Evolutionary conservation across 2,329 filamentous ascomycete genomes (phyloP).

Genomic region (Ascosphaera apis): DNA sequence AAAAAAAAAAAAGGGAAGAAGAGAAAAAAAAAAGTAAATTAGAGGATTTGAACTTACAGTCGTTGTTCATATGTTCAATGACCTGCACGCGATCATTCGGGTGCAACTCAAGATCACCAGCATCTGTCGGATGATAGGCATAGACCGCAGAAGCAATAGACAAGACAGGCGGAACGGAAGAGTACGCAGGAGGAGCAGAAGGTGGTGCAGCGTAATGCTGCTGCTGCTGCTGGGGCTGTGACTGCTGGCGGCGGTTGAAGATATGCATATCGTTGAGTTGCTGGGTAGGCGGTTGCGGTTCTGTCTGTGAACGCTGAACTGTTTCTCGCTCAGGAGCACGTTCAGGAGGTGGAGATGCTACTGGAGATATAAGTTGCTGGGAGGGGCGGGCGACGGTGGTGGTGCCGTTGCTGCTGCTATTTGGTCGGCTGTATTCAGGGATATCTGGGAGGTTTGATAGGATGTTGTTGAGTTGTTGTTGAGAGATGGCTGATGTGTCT

Average conservation of each 20-base stretch:
- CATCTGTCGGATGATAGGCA: slow-evolving; percentile 55
- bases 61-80: slow-evolving; percentile 80
- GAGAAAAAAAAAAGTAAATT: background rate
- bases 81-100: slow-evolving; percentile 62
- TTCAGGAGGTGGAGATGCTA: slow-evolving; percentile 10
- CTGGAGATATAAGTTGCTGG: slow-evolving; percentile 7
- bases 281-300: slow-evolving; percentile 12
- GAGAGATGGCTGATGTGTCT: slow-evolving; percentile 57
- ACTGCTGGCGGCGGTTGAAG: too few relatives aligned
- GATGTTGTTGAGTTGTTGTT: slow-evolving; percentile 53
- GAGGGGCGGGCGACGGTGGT: slow-evolving; percentile 5
- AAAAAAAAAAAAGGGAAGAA: slow-evolving; percentile 5
- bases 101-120: slow-evolving; percentile 59
- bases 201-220: slow-evolving; percentile 6
- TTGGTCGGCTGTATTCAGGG: slow-evolving; percentile 27
- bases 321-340: slow-evolving; percentile 1
- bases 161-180: slow-evolving; percentile 31
- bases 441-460: slow-evolving; percentile 51
- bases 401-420: slow-evolving; percentile 4
- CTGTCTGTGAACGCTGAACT: background rate
- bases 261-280: slow-evolving; percentile 21
- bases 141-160: slow-evolving; percentile 59
- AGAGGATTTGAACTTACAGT: slow-evolving; percentile 32
- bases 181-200: slow-evolving; percentile 28
- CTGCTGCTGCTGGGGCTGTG: background rate